Conservation (phyloP, 2,329 filamentous ascomycete genomes). For the Sclerotinia minor region DNA sequence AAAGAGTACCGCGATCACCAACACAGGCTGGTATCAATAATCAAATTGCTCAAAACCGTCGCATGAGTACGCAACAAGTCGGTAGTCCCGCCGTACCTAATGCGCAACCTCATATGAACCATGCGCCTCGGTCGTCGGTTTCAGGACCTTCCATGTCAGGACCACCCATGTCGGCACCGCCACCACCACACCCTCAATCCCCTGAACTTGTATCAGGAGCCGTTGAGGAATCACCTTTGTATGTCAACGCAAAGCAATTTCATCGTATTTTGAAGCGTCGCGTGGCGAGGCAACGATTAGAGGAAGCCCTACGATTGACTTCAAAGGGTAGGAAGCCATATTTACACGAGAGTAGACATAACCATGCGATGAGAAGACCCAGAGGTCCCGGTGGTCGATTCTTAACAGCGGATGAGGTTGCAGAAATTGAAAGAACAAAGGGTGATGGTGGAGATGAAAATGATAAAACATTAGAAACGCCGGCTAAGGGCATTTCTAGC, state of each 20-base stretch:
- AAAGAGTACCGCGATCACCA: constrained; percentile 76
- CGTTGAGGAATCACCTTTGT: constrained; percentile 88
- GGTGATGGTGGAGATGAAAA: constrained; percentile 44
- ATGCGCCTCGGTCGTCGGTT: constrained; percentile 55
- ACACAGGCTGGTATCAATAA: constrained; percentile 61
- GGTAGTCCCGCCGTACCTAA: constrained; percentile 73
- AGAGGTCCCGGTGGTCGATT: constrained; percentile 93
- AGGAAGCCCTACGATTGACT: constrained; percentile 87
- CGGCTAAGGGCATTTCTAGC: constrained; percentile 39
- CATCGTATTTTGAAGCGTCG: constrained; percentile 94
- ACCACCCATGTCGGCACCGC: constrained; percentile 60
- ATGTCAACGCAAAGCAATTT: constrained; percentile 98
- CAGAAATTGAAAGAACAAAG: constrained; percentile 74
- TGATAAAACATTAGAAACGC: constrained; percentile 42
- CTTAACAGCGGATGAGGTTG: constrained; percentile 93
- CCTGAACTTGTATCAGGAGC: constrained; percentile 73
- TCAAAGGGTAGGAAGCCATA: constrained; percentile 97
- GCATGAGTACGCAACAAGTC: constrained; percentile 66
- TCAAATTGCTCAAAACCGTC: constrained; percentile 60
- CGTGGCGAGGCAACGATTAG: constrained; percentile 87
- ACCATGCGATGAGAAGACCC: constrained; percentile 95
- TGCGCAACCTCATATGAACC: constrained; percentile 74
- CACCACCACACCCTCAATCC: constrained; percentile 68
- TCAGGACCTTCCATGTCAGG: constrained; percentile 61
- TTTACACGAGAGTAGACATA: constrained; percentile 94